Base-by-base conservation (phyloP, 805 yeast genomes). In the Candida endomychidarum region DNA sequence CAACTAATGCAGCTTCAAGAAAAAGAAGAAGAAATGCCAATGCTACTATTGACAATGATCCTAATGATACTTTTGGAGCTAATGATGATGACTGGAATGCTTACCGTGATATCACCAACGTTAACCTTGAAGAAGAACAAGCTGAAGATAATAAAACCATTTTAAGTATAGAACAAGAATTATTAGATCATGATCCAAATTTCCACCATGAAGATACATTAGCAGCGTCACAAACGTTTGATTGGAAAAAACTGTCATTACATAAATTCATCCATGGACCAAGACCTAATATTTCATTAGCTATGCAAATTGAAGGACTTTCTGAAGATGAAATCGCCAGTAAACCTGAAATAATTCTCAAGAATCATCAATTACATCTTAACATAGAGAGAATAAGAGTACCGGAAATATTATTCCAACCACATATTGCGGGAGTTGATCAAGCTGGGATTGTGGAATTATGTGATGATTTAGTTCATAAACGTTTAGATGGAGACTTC, bases 31-130 rank as follows among this genome's bases (percentile, higher is more conserved):
- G 72, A 28, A 61, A 61, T 40, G 75, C 71, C 5, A 78, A 75
- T 49, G 78, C 81, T 0, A 79, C 89, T 1, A 83, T 86, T 23
- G 96, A 87, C 54, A 87, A 86, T 50, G 97, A 88, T 58, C 95
- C 95, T 11, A 87, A 81, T 52, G 98, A 91, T 61, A 86, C 90
- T 0, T 90, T 91, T 62, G 98, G 97, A 41, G 90, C 96, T 2
- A 81, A 88, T 54, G 98, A 91, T 57, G 96, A 86, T 41, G 99
- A 93, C 61, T 91, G 97, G 97, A 79, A 84, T 16, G 81, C 88
- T 12, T 91, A 91, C 58, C 76, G 93, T 52, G 93, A 87, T 54
- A 84, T 89, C 41, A 78, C 87, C 14, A 78, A 76, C 47, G 82
- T 73, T 12, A 83, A 81, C 18, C 86, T 89, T 49, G 89, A 83